phyloP scores from a whole-genome alignment of 768 basidiomycete species.

The Rhodotorula sphaerocarpa region DNA sequence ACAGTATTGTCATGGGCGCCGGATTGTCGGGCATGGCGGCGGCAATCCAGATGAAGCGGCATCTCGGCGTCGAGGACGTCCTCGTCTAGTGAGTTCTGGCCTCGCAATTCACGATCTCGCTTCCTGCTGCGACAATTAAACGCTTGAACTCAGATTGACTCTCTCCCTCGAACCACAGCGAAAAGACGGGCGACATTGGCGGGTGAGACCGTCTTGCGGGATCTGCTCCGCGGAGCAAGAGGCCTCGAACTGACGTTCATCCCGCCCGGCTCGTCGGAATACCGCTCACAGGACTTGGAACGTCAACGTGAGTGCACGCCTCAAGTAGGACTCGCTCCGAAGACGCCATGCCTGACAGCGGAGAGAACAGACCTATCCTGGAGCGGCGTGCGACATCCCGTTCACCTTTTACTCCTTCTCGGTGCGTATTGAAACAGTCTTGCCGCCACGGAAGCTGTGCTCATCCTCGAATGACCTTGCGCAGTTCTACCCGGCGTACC shows the following conservation, averaged over 20 bases:
- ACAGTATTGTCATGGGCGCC: conserved; percentile 36
- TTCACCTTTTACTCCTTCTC: conserved; percentile 32
- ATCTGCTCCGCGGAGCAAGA: background rate
- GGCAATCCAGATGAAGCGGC: conserved; percentile 35
- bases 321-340: too few species aligned
- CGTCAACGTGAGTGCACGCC: background rate
- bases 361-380: too few species aligned
- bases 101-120: background rate
- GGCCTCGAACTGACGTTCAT: too few species aligned
- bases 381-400: conserved; percentile 34
- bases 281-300: conserved; percentile 4
- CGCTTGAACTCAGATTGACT: too few species aligned
- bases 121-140: too few species aligned
- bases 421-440: background rate
- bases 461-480: background rate
- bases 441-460: too few species aligned
- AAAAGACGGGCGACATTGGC: conserved; percentile 3
- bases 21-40: conserved; percentile 37
- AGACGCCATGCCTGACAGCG: background rate
- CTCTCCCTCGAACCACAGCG: background rate
- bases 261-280: background rate
- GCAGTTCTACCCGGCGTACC: conserved; percentile 20
- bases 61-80: conserved; percentile 34
- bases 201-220: background rate
- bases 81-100: conserved; percentile 31